These are phyloP conservation scores for Erythrophleum fordii DNA, from an alignment of 306 rosid species.

Conservation along the genomic window DNA sequence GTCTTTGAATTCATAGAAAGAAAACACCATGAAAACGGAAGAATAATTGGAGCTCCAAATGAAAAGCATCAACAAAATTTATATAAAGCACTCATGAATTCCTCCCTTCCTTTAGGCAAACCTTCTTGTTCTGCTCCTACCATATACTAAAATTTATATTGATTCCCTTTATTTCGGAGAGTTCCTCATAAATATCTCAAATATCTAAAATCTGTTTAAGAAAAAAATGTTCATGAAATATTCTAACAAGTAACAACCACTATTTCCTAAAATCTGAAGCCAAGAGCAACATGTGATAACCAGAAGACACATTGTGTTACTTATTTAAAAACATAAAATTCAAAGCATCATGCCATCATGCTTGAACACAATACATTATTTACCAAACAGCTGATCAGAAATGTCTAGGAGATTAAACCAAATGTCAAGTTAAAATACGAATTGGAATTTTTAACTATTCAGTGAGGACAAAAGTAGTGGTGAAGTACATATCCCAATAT, in stretches of 20 bases:
- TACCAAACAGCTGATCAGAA: not conserved
- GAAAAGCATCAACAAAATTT: not conserved
- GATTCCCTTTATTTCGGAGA: not conserved
- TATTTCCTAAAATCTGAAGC: not conserved
- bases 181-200: not conserved
- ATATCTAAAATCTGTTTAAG: not conserved
- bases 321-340: not conserved
- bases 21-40: not conserved
- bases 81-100: conserved; percentile 2
- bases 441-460: not conserved
- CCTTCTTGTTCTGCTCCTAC: not conserved
- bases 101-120: not conserved
- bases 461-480: not conserved
- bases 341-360: not conserved
- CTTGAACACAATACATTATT: not conserved
- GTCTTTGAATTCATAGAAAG: not conserved
- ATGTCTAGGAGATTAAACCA: not conserved
- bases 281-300: not conserved
- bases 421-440: not conserved
- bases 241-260: not conserved
- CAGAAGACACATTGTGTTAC: not conserved
- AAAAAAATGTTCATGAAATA: not conserved
- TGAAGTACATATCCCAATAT: not conserved
- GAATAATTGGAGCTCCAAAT: not conserved
- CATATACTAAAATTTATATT: not conserved